Conservation (phyloP, 495 filamentous ascomycete genomes). For the Trichocladium uniseriatum region DNA sequence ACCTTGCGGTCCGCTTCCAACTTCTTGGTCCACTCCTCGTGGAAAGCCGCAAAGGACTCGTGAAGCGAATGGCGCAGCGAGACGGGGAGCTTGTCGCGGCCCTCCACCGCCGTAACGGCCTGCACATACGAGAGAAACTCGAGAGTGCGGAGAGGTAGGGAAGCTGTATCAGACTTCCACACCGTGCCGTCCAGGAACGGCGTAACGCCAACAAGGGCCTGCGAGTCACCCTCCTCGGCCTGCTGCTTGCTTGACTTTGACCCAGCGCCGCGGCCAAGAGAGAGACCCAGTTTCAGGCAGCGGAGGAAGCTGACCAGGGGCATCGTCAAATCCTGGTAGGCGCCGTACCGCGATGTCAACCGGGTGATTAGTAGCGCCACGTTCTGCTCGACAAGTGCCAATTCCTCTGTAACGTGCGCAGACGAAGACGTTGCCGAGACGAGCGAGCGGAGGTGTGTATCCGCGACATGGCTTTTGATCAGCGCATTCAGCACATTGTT, state of each 20-base stretch:
- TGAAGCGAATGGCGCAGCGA: slow-evolving; percentile 30
- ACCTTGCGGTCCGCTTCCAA: slow-evolving; percentile 64
- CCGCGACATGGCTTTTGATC: slow-evolving; percentile 46
- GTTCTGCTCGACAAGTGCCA: slow-evolving; percentile 58
- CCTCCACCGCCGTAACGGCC: slow-evolving; percentile 34
- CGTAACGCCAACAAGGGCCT: slow-evolving; percentile 41
- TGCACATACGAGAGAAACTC: slow-evolving; percentile 38
- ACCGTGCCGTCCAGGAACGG: slow-evolving; percentile 54
- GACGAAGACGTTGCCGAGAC: slow-evolving; percentile 17
- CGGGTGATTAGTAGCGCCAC: slow-evolving; percentile 57
- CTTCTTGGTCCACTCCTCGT: slow-evolving; percentile 66
- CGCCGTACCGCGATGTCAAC: slow-evolving; percentile 55
- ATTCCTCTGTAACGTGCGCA: slow-evolving; percentile 37
- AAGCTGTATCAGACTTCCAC: slow-evolving; percentile 10
- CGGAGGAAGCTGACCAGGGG: slow-evolving; percentile 75
- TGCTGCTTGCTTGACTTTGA: slow-evolving; percentile 19
- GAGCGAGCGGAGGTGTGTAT: slow-evolving; percentile 25
- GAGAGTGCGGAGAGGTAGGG: slow-evolving; percentile 33
- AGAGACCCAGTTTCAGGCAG: slow-evolving; percentile 68
- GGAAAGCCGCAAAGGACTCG: slow-evolving; percentile 58
- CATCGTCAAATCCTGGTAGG: slow-evolving; percentile 74
- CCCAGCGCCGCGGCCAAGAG: slow-evolving; percentile 39
- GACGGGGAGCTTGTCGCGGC: slow-evolving; percentile 28
- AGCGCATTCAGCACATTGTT: slow-evolving; percentile 60
- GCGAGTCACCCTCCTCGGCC: slow-evolving; percentile 21